Percentiles rank a stretch among this genome's conserved stretches.
Conservation (phyloP, 2,329 filamentous ascomycete genomes). For the Geoglossum cookeanum region DNA sequence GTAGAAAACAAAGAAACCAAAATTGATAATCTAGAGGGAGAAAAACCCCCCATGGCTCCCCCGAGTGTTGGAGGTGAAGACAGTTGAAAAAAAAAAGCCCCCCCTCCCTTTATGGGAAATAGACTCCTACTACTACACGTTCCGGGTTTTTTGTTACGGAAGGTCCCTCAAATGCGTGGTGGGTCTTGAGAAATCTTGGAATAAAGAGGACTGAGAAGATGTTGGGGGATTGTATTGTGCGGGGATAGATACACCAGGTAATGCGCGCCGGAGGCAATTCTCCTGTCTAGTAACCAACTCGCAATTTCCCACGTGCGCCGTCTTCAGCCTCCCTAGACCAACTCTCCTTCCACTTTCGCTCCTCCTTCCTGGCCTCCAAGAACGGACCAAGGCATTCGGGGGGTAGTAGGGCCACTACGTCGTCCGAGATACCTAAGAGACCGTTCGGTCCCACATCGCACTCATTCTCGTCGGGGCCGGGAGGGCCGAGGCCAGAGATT, state of each 20-base stretch:
- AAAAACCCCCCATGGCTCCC: no score
- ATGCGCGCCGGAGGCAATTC: not conserved
- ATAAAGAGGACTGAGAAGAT: no score
- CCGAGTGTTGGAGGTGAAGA: no score
- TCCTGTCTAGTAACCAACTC: slow-evolving; percentile 19
- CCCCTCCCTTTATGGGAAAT: no score
- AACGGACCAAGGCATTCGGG: slow-evolving; percentile 55
- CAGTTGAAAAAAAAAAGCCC: no score
- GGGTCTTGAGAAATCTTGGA: no score
- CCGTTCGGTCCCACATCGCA: slow-evolving; percentile 26
- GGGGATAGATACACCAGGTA: not conserved
- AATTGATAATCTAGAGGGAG: no score
- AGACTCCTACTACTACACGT: no score
- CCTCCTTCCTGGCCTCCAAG: slow-evolving; percentile 41
- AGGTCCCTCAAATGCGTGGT: no score
- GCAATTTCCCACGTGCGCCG: slow-evolving; percentile 26
- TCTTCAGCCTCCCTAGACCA: slow-evolving; percentile 53
- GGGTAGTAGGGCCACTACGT: slow-evolving; percentile 33
- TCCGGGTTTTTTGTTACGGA: no score
- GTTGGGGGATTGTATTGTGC: no score
- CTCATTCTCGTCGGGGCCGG: slow-evolving; percentile 35
- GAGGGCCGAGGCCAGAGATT: slow-evolving; percentile 36
- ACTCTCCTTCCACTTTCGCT: slow-evolving; percentile 50
- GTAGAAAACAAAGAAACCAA: no score
- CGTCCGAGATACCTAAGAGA: slow-evolving; percentile 20